Conservation (phyloP, 371 early-diverging fungal species). For the Apophysomyces sp. region DNA sequence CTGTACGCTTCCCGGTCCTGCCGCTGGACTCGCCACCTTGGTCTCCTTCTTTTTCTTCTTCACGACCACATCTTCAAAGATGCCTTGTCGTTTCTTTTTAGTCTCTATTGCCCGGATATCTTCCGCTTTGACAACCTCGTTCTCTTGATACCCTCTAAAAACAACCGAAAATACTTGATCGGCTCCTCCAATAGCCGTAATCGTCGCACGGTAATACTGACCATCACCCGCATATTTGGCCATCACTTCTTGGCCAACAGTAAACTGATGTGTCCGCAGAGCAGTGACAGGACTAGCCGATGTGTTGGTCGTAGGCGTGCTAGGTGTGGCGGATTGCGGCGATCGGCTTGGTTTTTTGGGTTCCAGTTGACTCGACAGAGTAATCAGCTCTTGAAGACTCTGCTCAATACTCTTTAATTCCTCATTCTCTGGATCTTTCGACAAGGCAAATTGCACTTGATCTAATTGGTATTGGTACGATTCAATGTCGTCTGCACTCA, state of each 20-base stretch:
- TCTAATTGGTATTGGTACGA: conserved; percentile 69
- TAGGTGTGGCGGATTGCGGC: neutral
- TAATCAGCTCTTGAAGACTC: conserved; percentile 73
- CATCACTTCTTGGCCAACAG: conserved; percentile 64
- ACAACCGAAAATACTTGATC: conserved; percentile 69
- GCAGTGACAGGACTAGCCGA: conserved; percentile 15
- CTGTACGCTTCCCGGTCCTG: neutral
- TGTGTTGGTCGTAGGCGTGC: conserved; percentile 2
- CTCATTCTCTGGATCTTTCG: conserved; percentile 66
- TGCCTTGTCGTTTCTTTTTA: conserved; percentile 39
- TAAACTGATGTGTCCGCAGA: conserved; percentile 28
- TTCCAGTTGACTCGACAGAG: conserved; percentile 51
- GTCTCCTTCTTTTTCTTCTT: conserved; percentile 24
- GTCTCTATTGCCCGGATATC: conserved; percentile 52
- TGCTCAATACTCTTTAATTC: conserved; percentile 67
- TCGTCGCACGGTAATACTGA: conserved; percentile 71
- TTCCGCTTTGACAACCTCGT: conserved; percentile 55
- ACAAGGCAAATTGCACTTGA: conserved; percentile 73
- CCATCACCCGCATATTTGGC: conserved; percentile 71
- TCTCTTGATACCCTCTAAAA: conserved; percentile 63
- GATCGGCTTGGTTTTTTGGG: conserved; percentile 3
- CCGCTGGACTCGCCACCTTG: conserved; percentile 15
- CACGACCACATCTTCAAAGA: conserved; percentile 40
- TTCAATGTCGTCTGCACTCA: conserved; percentile 54
- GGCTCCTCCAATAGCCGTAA: conserved; percentile 65